These are phyloP conservation scores for Daucus carota DNA, from an alignment of 129 eudicot genomes.

Conservation along the genomic window DH1_v3.0 NC_030383.2:53843001-53843500, in stretches of 20 bases:
- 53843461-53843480: background rate
- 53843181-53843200: background rate
- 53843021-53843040: too few relatives aligned
- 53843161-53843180: too few relatives aligned
- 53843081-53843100: background rate
- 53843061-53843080: background rate
- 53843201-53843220: background rate
- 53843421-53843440: background rate
- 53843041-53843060: background rate
- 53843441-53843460: background rate
- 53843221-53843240: background rate
- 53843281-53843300: background rate
- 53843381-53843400: background rate
- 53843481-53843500: background rate
- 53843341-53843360: background rate
- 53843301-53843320: background rate
- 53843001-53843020: too few relatives aligned
- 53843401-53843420: background rate
- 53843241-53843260: background rate
- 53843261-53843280: background rate
- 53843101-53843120: background rate
- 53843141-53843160: background rate
- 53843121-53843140: background rate
- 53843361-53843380: background rate
- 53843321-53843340: background rate